Percentiles rank a stretch among this genome's conserved stretches.
Conservation (phyloP, 1,139 yeast genomes). For the Debaryomyces nepalensis region DNA sequence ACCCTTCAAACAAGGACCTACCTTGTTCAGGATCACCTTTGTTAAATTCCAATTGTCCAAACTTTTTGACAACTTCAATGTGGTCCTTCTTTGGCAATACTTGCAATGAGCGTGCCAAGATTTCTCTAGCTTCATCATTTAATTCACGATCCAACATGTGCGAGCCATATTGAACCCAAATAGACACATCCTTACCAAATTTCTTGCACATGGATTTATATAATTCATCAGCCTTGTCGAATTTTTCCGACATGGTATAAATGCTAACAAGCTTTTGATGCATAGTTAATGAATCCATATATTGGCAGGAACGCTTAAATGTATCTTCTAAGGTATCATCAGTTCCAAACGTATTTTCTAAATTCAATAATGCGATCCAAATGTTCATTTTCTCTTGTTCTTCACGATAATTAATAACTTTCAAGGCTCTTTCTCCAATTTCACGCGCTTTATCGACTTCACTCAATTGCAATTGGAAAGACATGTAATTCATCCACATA, state of each 20-base stretch:
- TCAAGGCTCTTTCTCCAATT: conserved; percentile 88
- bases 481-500: conserved; percentile 98
- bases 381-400: conserved; percentile 92
- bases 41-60: conserved; percentile 84
- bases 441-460: conserved; percentile 95
- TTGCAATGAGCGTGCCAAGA: conserved; percentile 74
- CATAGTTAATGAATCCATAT: conserved; percentile 84
- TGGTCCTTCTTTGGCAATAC: conserved; percentile 77
- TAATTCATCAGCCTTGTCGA: conserved; percentile 68
- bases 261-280: conserved; percentile 81
- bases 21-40: conserved; percentile 95
- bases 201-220: conserved; percentile 76
- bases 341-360: conserved; percentile 92
- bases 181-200: conserved; percentile 70
- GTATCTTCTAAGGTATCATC: conserved; percentile 78
- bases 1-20: conserved; percentile 90
- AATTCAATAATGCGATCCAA: conserved; percentile 93
- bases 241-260: conserved; percentile 73
- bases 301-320: conserved; percentile 84
- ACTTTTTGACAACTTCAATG: conserved; percentile 80
- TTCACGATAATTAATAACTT: conserved; percentile 87
- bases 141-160: conserved; percentile 66
- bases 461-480: conserved; percentile 92
- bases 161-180: conserved; percentile 82
- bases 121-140: conserved; percentile 65